phyloP scores from a whole-genome alignment of 352 stramenopile species.

The Lagenidium giganteum region DNA sequence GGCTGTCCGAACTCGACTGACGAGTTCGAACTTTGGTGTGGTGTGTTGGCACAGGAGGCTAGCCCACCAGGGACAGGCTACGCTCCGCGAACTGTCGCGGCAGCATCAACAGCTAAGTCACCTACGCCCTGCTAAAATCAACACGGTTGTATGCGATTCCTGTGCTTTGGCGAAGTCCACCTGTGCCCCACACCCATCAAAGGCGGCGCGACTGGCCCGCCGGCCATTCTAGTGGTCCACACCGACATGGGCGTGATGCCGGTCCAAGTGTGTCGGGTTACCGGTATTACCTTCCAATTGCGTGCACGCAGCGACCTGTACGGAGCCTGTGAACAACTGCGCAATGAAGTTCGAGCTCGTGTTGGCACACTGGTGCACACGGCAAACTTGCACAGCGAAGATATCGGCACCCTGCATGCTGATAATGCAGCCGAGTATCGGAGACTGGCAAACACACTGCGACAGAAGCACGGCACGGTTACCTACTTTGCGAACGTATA shows the following conservation, averaged over 20 bases:
- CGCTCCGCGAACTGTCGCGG: constrained; percentile 10
- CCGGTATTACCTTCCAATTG: constrained; percentile 6
- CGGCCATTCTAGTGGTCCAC: constrained; percentile 6
- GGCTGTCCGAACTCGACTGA: constrained; percentile 8
- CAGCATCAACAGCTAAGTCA: too few relatives aligned
- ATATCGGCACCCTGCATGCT: too few relatives aligned
- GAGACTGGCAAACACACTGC: constrained; percentile 2
- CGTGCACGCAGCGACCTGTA: constrained; percentile 1
- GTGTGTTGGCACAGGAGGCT: constrained; percentile 8
- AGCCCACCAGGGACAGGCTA: constrained; percentile 5
- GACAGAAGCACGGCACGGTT: constrained; percentile 1
- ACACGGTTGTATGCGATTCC: too few relatives aligned
- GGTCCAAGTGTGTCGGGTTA: constrained; percentile 6
- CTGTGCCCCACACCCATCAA: too few relatives aligned
- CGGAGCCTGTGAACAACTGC: constrained; percentile 3
- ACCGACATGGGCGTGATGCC: constrained; percentile 13
- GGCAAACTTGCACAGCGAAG: too few relatives aligned
- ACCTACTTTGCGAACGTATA: constrained; percentile 7
- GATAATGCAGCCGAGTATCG: constrained; percentile 13
- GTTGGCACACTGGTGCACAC: too few relatives aligned
- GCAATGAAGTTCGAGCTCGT: too few relatives aligned
- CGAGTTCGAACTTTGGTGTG: too few relatives aligned
- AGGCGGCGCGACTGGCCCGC: too few relatives aligned
- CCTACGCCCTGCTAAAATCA: too few relatives aligned
- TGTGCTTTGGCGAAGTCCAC: too few relatives aligned